Base-by-base conservation (phyloP, 75 land plant species). In the Pseudotsuga menziesii region DNA sequence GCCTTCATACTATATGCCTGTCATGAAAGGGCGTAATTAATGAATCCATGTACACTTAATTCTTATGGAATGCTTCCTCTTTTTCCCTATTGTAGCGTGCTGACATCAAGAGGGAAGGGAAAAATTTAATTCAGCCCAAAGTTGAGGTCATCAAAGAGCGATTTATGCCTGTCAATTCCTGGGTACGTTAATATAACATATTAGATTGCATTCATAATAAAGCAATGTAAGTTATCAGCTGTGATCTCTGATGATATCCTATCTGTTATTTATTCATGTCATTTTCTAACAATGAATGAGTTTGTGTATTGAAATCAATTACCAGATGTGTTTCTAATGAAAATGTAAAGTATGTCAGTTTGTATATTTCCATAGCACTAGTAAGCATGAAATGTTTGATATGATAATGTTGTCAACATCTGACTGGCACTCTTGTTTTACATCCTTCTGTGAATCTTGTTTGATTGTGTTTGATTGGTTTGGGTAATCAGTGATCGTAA, bases 51-150 rank as follows among this genome's bases (percentile, higher is more conserved):
- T 26, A 61, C 29, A 3, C 0, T 61, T 26, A 25, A 14, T 26
- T 25, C 63, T 23, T 61, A 61, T 61, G 63, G 5, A 12, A 61
- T 61, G 29, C 26, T 11, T 61, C 4, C 27, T 61, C 27, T 61
- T 11, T 61, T 25, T 25, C 25, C 8, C 52, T 25, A 25, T 23
- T 25, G 29, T 26, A 61, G 63, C 26, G 63, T 17, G 26, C 9
- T 23, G 63, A 61, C 14, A 61, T 61, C 63, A 23, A 61, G 26
- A 61, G 63, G 63, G 63, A 61, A 61, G 63, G 63, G 29, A 61
- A 25, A 61, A 26, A 3, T 61, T 3, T 61, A 13, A 11, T 61
- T 25, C 29, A 61, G 26, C 63, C 63, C 27, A 61, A 61, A 61
- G 63, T 61, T 61, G 4, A 61, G 27, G 63, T 14, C 4, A 26